phyloP scores from a whole-genome alignment of 768 basidiomycete species.

The Kwoniella newhampshirensis region DNA sequence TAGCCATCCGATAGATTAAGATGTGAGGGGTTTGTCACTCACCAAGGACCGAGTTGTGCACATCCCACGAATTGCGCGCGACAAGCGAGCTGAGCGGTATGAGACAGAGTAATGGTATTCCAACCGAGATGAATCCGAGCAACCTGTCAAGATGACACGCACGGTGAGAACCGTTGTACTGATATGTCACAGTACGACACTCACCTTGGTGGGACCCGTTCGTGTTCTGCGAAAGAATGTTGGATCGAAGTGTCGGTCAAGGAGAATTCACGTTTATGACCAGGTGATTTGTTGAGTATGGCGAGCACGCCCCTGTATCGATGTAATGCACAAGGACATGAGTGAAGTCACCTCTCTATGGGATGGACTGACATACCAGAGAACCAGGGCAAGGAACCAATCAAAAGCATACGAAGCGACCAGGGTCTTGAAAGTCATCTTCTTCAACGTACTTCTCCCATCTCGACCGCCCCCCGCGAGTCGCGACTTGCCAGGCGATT shows the following conservation, averaged over 20 bases:
- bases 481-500: slow-evolving; percentile 8
- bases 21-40: background rate
- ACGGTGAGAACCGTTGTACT: background rate
- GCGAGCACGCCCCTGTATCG: slow-evolving; percentile 37
- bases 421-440: slow-evolving; percentile 32
- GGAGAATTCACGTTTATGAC: slow-evolving; percentile 52
- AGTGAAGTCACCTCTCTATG: background rate
- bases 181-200: background rate
- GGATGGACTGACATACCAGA: slow-evolving; percentile 39
- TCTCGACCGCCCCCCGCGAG: background rate
- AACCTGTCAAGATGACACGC: slow-evolving; percentile 19
- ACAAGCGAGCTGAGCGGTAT: slow-evolving; percentile 69
- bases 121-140: slow-evolving; percentile 57
- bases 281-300: slow-evolving; percentile 40
- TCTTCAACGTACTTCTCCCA: slow-evolving; percentile 5
- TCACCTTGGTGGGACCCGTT: slow-evolving; percentile 46
- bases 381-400: slow-evolving; percentile 43
- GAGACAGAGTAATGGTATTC: slow-evolving; percentile 70
- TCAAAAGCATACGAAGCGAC: slow-evolving; percentile 45
- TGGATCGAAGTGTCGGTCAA: slow-evolving; percentile 51
- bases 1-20: background rate
- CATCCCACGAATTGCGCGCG: slow-evolving; percentile 83
- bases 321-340: background rate
- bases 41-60: slow-evolving; percentile 64
- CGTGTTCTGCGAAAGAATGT: slow-evolving; percentile 44